phyloP scores from a whole-genome alignment of 345 rosid species.

The Dimocarpus longan region DNA sequence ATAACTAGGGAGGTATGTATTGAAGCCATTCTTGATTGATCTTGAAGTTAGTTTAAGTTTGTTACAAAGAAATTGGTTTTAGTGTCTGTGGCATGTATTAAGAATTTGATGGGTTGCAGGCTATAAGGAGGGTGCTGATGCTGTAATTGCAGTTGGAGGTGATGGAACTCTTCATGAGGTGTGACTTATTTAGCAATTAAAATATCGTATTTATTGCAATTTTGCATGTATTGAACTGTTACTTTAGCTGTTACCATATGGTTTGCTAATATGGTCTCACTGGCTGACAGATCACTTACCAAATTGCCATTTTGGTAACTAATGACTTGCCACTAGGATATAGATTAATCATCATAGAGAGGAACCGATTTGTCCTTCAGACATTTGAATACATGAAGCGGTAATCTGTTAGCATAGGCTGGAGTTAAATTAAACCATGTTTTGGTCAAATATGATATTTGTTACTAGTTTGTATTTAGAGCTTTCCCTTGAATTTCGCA shows the following conservation, averaged over 20 bases:
- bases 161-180: conserved; percentile 99
- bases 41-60: conserved; percentile 24
- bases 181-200: conserved; percentile 8
- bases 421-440: background rate
- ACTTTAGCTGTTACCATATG: background rate
- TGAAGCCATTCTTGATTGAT: conserved; percentile 13
- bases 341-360: background rate
- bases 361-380: background rate
- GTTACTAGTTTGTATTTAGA: background rate
- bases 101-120: conserved; percentile 43
- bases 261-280: background rate
- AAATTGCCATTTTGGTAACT: background rate
- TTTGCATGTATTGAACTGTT: background rate
- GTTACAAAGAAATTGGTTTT: background rate
- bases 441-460: background rate
- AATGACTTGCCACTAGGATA: background rate
- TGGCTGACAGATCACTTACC: background rate
- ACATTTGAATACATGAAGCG: background rate
- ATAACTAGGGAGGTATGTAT: conserved; percentile 84
- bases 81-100: conserved; percentile 5
- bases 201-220: background rate
- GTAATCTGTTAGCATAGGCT: background rate
- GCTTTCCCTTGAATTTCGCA: background rate
- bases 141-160: conserved; percentile 98
- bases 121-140: conserved; percentile 93